Base-by-base conservation (phyloP, 441 rosid species). In the Dalechampia spathulata region DNA sequence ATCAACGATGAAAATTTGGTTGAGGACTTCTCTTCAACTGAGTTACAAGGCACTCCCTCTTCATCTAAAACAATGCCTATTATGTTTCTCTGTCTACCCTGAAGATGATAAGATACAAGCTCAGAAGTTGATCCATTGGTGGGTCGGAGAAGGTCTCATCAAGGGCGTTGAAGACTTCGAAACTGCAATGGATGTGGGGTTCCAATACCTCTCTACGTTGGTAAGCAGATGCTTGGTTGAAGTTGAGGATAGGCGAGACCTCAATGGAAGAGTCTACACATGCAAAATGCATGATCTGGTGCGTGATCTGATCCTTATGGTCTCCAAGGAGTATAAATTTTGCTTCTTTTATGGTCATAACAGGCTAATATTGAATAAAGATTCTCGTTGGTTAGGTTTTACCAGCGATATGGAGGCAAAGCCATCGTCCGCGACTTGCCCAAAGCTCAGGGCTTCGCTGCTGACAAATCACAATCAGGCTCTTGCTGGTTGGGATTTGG, bases 61-160 rank as follows among this genome's bases (percentile, higher is more conserved):
- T 30, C 59, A 45, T 20, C 42, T 68, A 5, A 68, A 69, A 59
- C 73, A 54, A n/a, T 70, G 70, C 41, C 55, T 74, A 1, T 54
- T 74, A 43, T 61, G 75, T 32, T 74, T 74, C 60, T 67, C 78
- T 30, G 51, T 71, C 36, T 74, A 64, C 51, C 78, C 75, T 0
- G 73, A 67, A 49, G 78, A 70, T 59, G 57, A 49, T 13, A 62
- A 52, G 36, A 67, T 74, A 38, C 48, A 42, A 11, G 73, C 73
- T 45, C 70, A 70, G 42, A 70, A 70, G 38, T 23, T 74, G 23
- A 49, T 74, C 36, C 57, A 61, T 55, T 74, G 71, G 75, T 71
- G 78, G 78, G 55, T 67, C 6, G 75, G 61, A 27, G 78, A 74
- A 40, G 72, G 67, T 14, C 63, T 72, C n/a, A n/a, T 72, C 20